Evolutionary conservation across 1,284 basidiomycete species (phyloP).

Genomic region (Ustilago hordei): DNA sequence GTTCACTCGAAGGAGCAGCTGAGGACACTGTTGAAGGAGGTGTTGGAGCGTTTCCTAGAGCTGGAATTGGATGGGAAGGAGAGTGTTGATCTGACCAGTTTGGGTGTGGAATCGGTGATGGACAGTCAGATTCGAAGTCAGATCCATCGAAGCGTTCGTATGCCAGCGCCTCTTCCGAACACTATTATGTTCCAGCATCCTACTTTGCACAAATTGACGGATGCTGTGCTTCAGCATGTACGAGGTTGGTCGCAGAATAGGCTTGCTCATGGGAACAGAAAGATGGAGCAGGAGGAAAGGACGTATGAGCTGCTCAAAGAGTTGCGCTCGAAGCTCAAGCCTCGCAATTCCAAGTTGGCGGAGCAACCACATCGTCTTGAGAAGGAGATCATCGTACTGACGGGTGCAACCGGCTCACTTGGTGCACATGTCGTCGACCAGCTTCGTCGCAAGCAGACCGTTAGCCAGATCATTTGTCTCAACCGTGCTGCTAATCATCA

Average conservation of each 20-base stretch:
- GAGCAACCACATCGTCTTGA: neutral
- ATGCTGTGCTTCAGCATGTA: slow-evolving; percentile 31
- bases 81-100: slow-evolving; percentile 69
- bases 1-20: slow-evolving; percentile 23
- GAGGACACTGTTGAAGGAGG: slow-evolving; percentile 13
- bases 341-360: slow-evolving; percentile 10
- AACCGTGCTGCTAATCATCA: slow-evolving; percentile 31
- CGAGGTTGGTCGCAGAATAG: neutral
- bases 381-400: slow-evolving; percentile 38
- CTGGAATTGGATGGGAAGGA: slow-evolving; percentile 53
- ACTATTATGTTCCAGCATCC: slow-evolving; percentile 73
- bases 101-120: slow-evolving; percentile 76
- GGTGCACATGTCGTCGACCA: slow-evolving; percentile 53
- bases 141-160: slow-evolving; percentile 33
- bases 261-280: slow-evolving; percentile 7
- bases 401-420: slow-evolving; percentile 55
- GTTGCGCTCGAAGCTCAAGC: slow-evolving; percentile 19
- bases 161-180: slow-evolving; percentile 47
- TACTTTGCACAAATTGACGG: slow-evolving; percentile 69
- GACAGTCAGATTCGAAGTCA: slow-evolving; percentile 73
- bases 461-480: slow-evolving; percentile 42
- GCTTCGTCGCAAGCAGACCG: slow-evolving; percentile 20
- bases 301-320: slow-evolving; percentile 17
- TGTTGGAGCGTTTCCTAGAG: slow-evolving; percentile 58
- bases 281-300: slow-evolving; percentile 62